These are phyloP conservation scores for Rehmannia glutinosa DNA, from an alignment of 257 asterid species.

Conservation along the genomic window DNA sequence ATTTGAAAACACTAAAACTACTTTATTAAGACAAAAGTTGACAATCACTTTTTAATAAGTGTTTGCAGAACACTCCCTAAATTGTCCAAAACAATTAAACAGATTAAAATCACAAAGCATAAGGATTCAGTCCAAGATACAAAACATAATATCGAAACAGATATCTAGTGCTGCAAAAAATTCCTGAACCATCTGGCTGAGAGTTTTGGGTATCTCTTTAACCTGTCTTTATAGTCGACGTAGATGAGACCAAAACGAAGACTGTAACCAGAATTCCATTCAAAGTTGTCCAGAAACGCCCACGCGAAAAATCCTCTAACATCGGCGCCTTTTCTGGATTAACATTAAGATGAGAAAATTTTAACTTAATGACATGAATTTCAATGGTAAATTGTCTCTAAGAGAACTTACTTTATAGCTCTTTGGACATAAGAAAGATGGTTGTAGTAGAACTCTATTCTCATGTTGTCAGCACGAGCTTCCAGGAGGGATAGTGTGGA, in stretches of 20 bases:
- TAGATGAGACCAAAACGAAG: conserved; percentile 25
- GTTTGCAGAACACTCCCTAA: no score
- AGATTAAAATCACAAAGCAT: no score
- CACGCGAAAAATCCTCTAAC: conserved; percentile 35
- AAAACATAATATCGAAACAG: not conserved
- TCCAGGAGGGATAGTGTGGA: conserved; percentile 16
- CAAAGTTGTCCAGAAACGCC: conserved; percentile 34
- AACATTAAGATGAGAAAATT: not conserved
- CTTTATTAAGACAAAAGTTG: no score
- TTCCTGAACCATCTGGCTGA: conserved; percentile 30
- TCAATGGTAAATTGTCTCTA: not conserved
- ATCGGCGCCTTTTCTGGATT: conserved; percentile 20
- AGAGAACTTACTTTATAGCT: conserved; percentile 17
- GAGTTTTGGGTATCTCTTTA: conserved; percentile 25
- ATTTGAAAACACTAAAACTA: no score
- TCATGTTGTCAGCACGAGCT: conserved; percentile 16
- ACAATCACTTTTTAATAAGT: no score
- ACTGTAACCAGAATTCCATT: conserved; percentile 22
- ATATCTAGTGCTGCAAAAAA: not conserved
- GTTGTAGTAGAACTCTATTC: conserved; percentile 22
- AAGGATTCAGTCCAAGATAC: not conserved
- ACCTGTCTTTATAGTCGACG: conserved; percentile 18
- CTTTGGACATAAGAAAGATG: conserved; percentile 10
- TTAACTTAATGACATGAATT: not conserved
- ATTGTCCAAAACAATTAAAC: no score